Evolutionary conservation across 441 rosid species (phyloP).

Genomic region (Aleurites moluccanus): DNA sequence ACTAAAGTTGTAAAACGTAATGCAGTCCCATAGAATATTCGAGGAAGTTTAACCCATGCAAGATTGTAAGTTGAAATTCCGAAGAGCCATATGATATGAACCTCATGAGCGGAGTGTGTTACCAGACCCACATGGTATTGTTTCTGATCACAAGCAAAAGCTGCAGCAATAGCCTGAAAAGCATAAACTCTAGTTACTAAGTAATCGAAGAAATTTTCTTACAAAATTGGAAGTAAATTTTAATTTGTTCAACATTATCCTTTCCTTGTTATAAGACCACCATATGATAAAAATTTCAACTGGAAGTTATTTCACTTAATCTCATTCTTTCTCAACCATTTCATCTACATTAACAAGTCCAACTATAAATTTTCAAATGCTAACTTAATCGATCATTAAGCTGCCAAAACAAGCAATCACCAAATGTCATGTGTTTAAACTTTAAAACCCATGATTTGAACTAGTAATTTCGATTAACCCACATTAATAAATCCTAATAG

Average conservation of each 20-base stretch:
- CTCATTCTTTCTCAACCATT: neutral
- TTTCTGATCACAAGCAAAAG: slow-evolving; percentile 62
- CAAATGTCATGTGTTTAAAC: neutral
- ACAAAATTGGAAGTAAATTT: too few relatives aligned
- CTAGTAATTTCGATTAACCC: too few relatives aligned
- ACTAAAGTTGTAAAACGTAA: too few relatives aligned
- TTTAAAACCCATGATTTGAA: neutral
- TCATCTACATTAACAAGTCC: neutral
- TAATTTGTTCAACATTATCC: too few relatives aligned
- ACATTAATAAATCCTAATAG: neutral
- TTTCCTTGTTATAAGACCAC: neutral
- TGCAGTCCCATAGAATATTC: too few relatives aligned
- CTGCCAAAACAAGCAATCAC: neutral
- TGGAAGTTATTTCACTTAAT: neutral
- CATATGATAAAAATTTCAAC: neutral
- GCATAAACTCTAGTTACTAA: neutral
- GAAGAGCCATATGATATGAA: slow-evolving; percentile 23
- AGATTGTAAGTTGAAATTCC: neutral
- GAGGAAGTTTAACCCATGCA: too few relatives aligned
- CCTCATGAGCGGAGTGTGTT: slow-evolving; percentile 82
- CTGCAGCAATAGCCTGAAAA: slow-evolving; percentile 76
- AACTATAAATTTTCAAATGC: neutral
- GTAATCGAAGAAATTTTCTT: neutral
- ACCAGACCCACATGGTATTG: slow-evolving; percentile 55
- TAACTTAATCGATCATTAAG: neutral